Evolutionary conservation across 176 grass and related monocot species (phyloP), one percentile per base, ranked within the genome.

Genomic region (Pontederia paniculata): DNA sequence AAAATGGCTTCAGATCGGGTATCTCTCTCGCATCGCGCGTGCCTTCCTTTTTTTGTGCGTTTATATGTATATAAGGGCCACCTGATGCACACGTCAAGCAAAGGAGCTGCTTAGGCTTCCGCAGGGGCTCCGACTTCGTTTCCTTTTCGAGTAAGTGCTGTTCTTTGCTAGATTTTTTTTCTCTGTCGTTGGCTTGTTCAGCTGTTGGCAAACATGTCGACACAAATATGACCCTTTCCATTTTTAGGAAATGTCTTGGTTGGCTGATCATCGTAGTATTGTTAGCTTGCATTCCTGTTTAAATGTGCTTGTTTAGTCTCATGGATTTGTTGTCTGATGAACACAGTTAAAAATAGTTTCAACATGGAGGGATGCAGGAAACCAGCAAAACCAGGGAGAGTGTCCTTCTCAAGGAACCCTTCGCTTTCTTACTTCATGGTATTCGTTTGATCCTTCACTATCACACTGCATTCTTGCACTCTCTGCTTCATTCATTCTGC

Each of bases 311-410:
- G 16, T 22, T 11, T 21, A 6, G 28, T 37, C 28, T 44, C 59
- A 45, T 48, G 7, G 44, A 13, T 47, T 16, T 23, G 12, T 44
- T 62, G 42, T 46, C 23, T 63, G 4, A 47, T 63, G 4, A 47
- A 2, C 59, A 15, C 43, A 47, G 12, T 45, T 19, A 45, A 21
- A 16, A 6, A 11, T 16, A 2, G 18, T 45, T 45, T 45, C 11
- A 56, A 47, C 44, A 88, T 95, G 89, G 89, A 88, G 52, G 67
- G 79, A 41, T 75, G 80, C 55, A 82, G 65, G 71, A 88, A 42
- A 59, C 78, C 80, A 42, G 65, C 83, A 13, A 79, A 84, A 74
- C 65, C 84, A 59, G 84, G 84, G 65, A 71, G 58, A 67, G 63
- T 79, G 45, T 68, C 77, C 47, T 81, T 81, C 66, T 77, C 80